Evolutionary conservation across 2,329 filamentous ascomycete species (phyloP).

Genomic region (Fusarium anguioides): DNA sequence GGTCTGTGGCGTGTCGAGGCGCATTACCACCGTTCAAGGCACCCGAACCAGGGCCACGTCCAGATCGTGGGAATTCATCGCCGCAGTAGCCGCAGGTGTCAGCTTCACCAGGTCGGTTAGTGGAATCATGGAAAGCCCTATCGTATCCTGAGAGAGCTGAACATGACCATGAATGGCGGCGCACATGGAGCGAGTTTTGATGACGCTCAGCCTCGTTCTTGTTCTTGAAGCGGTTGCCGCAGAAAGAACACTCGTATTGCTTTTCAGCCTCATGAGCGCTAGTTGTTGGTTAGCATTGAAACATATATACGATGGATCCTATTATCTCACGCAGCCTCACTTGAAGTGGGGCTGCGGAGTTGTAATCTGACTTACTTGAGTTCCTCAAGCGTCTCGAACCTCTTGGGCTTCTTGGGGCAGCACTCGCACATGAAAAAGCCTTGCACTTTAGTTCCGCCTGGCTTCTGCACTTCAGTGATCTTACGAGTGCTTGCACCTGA

Average conservation of each 20-base stretch:
- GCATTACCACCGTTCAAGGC: constrained; percentile 50
- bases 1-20: constrained; percentile 70
- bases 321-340: constrained; percentile 15
- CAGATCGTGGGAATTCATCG: constrained; percentile 78
- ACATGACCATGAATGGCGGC: constrained; percentile 96
- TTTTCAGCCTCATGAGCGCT: constrained; percentile 94
- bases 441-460: constrained; percentile 64
- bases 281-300: constrained; percentile 41
- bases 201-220: constrained; percentile 98
- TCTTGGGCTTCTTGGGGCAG: constrained; percentile 39
- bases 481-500: constrained; percentile 64
- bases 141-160: constrained; percentile 82
- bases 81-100: constrained; percentile 97
- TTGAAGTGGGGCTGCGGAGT: constrained; percentile 8
- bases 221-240: constrained; percentile 97
- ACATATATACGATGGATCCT: neutral
- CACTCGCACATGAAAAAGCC: constrained; percentile 41
- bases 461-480: constrained; percentile 62
- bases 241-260: constrained; percentile 93
- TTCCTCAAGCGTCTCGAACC: constrained; percentile 38
- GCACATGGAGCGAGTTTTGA: constrained; percentile 92
- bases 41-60: constrained; percentile 52
- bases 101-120: constrained; percentile 70
- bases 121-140: constrained; percentile 87
- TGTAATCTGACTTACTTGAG: constrained; percentile 72